Evolutionary conservation across 371 early-diverging fungal species (phyloP).

Genomic region (Mortierella sp.): DNA sequence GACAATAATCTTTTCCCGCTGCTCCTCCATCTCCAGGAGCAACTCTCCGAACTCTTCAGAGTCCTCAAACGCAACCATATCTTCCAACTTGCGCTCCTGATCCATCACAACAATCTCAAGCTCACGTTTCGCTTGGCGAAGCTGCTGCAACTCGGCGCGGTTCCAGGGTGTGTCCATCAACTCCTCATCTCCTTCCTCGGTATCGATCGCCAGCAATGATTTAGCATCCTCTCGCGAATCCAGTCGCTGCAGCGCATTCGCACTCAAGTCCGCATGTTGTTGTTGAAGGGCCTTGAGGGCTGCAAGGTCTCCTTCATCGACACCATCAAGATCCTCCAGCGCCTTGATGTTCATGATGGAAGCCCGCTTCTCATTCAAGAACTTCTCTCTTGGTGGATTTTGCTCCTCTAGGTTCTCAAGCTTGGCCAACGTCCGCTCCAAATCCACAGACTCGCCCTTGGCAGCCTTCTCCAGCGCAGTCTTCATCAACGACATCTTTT

Average conservation of each 20-base stretch:
- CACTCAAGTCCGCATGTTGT: not conserved
- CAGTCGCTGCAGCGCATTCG: not conserved
- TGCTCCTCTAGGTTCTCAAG: conserved; percentile 28
- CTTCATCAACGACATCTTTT: conserved; percentile 45
- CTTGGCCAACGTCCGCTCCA: conserved; percentile 16
- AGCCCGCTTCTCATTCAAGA: conserved; percentile 47
- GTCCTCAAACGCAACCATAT: conserved; percentile 60
- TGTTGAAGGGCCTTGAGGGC: conserved; percentile 24
- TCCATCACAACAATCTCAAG: conserved; percentile 59
- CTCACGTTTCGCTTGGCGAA: conserved; percentile 59
- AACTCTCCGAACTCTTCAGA: conserved; percentile 59
- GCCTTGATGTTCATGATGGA: conserved; percentile 38
- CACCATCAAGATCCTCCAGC: conserved; percentile 26
- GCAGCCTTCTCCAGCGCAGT: conserved; percentile 38
- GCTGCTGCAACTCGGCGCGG: conserved; percentile 52
- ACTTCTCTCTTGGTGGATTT: conserved; percentile 33
- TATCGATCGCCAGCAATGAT: conserved; percentile 11
- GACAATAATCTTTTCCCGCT: conserved; percentile 59
- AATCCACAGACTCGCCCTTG: conserved; percentile 27
- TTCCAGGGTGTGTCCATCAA: conserved; percentile 55
- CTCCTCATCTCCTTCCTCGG: conserved; percentile 31
- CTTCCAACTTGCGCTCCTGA: conserved; percentile 50
- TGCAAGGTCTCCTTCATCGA: conserved; percentile 20
- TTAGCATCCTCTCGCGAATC: conserved; percentile 5
- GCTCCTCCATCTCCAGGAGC: conserved; percentile 62